A percentile compares a stretch with the other conserved stretches of the same genome.
Conservation (phyloP, 225 moss, liverwort and hornwort species). For the Anthoceros angustus region DNA sequence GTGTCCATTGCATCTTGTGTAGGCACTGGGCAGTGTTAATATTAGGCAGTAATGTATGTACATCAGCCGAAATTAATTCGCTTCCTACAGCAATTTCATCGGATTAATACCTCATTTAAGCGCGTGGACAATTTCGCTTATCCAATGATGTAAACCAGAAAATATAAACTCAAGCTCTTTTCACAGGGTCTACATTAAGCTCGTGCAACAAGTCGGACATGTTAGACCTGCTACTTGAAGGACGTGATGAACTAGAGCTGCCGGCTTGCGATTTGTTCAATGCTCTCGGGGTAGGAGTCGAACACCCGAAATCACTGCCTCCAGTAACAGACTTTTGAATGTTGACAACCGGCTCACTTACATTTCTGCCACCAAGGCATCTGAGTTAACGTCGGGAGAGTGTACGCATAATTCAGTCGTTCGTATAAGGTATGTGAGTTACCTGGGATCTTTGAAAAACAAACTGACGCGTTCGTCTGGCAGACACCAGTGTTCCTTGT, state of each 20-base stretch:
- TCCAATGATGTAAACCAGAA: too few relatives aligned
- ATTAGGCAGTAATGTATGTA: too few relatives aligned
- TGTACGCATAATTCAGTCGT: background rate
- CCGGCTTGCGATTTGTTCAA: slow-evolving; percentile 15
- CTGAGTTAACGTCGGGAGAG: background rate
- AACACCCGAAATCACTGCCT: slow-evolving; percentile 19
- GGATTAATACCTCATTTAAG: too few relatives aligned
- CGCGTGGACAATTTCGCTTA: too few relatives aligned
- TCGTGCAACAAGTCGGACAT: slow-evolving; percentile 32
- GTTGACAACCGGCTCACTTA: slow-evolving; percentile 25
- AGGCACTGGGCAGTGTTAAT: too few relatives aligned
- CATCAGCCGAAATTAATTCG: too few relatives aligned
- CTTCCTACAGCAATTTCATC: too few relatives aligned
- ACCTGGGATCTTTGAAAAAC: slow-evolving; percentile 11
- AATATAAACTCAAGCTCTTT: background rate
- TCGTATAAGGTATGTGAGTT: background rate
- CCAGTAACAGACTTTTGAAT: slow-evolving; percentile 14
- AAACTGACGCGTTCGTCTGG: slow-evolving; percentile 17
- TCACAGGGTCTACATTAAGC: slow-evolving; percentile 22
- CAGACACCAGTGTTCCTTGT: slow-evolving; percentile 42
- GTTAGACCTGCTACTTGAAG: slow-evolving; percentile 19
- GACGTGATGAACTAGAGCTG: slow-evolving; percentile 14
- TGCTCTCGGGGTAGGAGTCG: slow-evolving; percentile 15
- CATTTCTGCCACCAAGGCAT: slow-evolving; percentile 18
- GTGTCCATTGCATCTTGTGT: too few relatives aligned